Evolutionary conservation across 2,329 filamentous ascomycete genomes (phyloP).

Genomic region (Alternaria sp.): DNA sequence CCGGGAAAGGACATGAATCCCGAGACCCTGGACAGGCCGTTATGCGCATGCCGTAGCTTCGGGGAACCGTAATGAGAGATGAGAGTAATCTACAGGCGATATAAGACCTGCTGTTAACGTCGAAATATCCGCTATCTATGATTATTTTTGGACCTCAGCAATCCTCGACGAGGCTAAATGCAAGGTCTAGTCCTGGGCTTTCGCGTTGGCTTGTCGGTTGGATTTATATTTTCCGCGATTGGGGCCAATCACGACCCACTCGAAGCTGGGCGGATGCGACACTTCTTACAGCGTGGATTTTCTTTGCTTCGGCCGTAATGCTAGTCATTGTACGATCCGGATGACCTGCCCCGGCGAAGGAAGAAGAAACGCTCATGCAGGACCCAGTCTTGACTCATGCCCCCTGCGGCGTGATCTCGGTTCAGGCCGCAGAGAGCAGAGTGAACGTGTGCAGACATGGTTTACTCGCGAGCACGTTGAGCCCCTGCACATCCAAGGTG

Average conservation of each 20-base stretch:
- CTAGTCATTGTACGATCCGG: constrained; percentile 12
- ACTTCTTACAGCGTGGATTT: constrained; percentile 1
- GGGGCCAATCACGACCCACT: constrained; percentile 27
- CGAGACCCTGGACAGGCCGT: constrained; percentile 33
- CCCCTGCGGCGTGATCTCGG: constrained; percentile 33
- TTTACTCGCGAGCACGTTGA: constrained; percentile 1
- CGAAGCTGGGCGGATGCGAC: not conserved
- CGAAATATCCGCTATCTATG: constrained; percentile 42
- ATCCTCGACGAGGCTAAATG: constrained; percentile 41
- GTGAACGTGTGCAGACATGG: constrained; percentile 14
- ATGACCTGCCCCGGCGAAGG: constrained; percentile 19
- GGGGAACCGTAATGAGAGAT: constrained; percentile 43
- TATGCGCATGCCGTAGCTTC: constrained; percentile 33
- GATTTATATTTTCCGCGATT: constrained; percentile 39
- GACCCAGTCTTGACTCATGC: constrained; percentile 25
- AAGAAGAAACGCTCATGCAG: constrained; percentile 40
- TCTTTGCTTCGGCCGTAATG: constrained; percentile 16
- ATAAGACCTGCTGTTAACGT: constrained; percentile 49
- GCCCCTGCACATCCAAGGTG: constrained; percentile 1
- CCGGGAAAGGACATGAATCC: constrained; percentile 24
- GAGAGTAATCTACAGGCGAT: constrained; percentile 43
- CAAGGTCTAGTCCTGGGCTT: constrained; percentile 30
- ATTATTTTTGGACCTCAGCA: constrained; percentile 42
- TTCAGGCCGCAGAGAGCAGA: constrained; percentile 26
- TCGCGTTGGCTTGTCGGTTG: constrained; percentile 28